These are phyloP conservation scores for Metarhizium album DNA, from an alignment of 2,329 filamentous ascomycete species.

Conservation along the genomic window DNA sequence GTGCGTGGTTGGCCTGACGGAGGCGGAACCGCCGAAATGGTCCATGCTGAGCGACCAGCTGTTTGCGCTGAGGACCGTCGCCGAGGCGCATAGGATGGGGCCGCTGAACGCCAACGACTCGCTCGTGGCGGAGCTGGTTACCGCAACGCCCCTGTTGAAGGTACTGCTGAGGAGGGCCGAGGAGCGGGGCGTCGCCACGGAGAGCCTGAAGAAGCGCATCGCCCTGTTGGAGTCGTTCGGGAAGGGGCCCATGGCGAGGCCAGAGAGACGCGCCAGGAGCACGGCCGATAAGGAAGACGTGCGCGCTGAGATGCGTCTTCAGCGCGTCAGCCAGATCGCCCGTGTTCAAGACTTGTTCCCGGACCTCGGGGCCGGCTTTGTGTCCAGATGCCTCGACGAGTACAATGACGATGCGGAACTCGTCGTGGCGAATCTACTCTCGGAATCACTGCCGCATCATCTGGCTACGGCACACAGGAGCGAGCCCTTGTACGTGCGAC, in stretches of 20 bases:
- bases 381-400: slow-evolving; percentile 68
- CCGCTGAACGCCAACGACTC: slow-evolving; percentile 52
- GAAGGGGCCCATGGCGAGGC: slow-evolving; percentile 41
- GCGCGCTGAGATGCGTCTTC: slow-evolving; percentile 53
- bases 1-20: slow-evolving; percentile 59
- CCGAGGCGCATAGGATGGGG: slow-evolving; percentile 50
- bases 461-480: slow-evolving; percentile 53
- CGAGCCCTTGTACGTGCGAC: slow-evolving; percentile 46
- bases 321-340: slow-evolving; percentile 73
- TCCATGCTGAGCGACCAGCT: slow-evolving; percentile 73
- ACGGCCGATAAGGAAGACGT: slow-evolving; percentile 48
- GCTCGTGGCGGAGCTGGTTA: slow-evolving; percentile 72
- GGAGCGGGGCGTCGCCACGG: slow-evolving; percentile 35
- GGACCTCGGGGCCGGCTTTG: slow-evolving; percentile 71
- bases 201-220: slow-evolving; percentile 49
- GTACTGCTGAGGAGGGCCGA: slow-evolving; percentile 47
- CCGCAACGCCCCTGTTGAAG: slow-evolving; percentile 63
- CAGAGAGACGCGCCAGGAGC: slow-evolving; percentile 38
- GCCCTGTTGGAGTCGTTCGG: slow-evolving; percentile 49
- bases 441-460: slow-evolving; percentile 61
- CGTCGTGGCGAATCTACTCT: slow-evolving; percentile 71
- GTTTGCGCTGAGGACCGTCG: slow-evolving; percentile 65
- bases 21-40: slow-evolving; percentile 55
- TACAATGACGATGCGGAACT: slow-evolving; percentile 69
- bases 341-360: slow-evolving; percentile 94